These are phyloP conservation scores for Aspergillus carbonarius DNA, from an alignment of 2,329 filamentous ascomycete species.

Conservation along the genomic window DNA sequence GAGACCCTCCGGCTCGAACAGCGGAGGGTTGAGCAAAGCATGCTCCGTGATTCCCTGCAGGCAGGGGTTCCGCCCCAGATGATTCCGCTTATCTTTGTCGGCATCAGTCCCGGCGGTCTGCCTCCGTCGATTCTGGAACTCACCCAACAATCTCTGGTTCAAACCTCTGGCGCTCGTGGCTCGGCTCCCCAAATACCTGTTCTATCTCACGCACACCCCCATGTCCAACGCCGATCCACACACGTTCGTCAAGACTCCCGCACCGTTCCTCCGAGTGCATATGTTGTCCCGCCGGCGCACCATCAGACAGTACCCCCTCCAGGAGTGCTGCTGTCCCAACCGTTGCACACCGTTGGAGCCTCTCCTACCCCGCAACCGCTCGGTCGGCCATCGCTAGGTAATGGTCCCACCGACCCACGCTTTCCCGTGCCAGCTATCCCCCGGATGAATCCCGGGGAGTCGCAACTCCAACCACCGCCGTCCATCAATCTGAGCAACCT, in stretches of 20 bases:
- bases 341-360: slow-evolving; percentile 17
- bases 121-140: slow-evolving; percentile 64
- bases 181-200: slow-evolving; percentile 23
- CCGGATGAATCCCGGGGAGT: slow-evolving; percentile 44
- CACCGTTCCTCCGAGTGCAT: slow-evolving; percentile 35
- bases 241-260: slow-evolving; percentile 22
- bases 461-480: slow-evolving; percentile 40
- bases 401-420: slow-evolving; percentile 18
- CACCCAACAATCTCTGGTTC: slow-evolving; percentile 65
- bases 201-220: slow-evolving; percentile 16
- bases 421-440: slow-evolving; percentile 12
- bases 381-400: slow-evolving; percentile 16
- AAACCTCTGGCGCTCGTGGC: slow-evolving; percentile 27
- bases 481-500: slow-evolving; percentile 26
- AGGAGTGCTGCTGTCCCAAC: slow-evolving; percentile 25
- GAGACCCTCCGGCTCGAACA: slow-evolving; percentile 70
- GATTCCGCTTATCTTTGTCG: slow-evolving; percentile 72
- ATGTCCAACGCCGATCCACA: slow-evolving; percentile 21
- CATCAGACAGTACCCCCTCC: slow-evolving; percentile 15
- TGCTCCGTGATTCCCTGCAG: slow-evolving; percentile 66
- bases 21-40: slow-evolving; percentile 69
- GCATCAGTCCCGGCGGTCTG: slow-evolving; percentile 64
- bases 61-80: slow-evolving; percentile 72
- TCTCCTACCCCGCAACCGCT: slow-evolving; percentile 16
- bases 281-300: slow-evolving; percentile 24